A percentile compares a stretch with the other conserved stretches of the same genome.
These are phyloP conservation scores for Fagopyrum tataricum DNA, from an alignment of 148 eudicot genomes.

Conservation along the genomic window DNA sequence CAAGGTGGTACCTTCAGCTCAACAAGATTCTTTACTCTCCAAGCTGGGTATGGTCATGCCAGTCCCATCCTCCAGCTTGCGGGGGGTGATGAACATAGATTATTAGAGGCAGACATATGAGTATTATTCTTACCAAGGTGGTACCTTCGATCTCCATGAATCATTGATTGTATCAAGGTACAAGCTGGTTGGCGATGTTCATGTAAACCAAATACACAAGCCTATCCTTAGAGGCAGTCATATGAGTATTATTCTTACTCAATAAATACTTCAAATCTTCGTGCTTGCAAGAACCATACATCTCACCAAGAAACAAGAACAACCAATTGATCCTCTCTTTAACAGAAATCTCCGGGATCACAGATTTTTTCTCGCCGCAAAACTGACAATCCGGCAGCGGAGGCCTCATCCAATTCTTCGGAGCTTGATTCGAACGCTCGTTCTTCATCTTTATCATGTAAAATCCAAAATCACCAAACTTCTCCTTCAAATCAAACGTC, in stretches of 20 bases:
- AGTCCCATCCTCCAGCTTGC: too few relatives aligned
- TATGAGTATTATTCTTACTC: conserved; percentile 22
- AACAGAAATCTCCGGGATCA: conserved; percentile 17
- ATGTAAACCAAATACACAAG: conserved; percentile 24
- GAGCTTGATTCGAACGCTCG: conserved; percentile 15
- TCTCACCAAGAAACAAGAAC: conserved; percentile 31
- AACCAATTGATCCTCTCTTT: conserved; percentile 36
- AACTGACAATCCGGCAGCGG: conserved; percentile 13
- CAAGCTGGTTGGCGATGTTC: conserved; percentile 24
- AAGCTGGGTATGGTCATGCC: too few relatives aligned
- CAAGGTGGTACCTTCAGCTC: too few relatives aligned
- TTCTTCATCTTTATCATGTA: conserved; percentile 10
- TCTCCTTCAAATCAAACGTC: conserved; percentile 7
- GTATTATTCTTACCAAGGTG: too few relatives aligned
- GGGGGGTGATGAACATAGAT: too few relatives aligned
- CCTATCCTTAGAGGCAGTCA: conserved; percentile 34
- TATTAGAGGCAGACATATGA: too few relatives aligned
- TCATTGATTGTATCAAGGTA: too few relatives aligned
- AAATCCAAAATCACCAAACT: background rate
- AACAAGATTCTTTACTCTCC: too few relatives aligned
- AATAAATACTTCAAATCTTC: conserved; percentile 32
- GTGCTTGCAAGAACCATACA: conserved; percentile 30
- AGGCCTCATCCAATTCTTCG: conserved; percentile 13
- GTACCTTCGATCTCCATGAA: too few relatives aligned
- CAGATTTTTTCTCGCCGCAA: conserved; percentile 17